A percentile compares a stretch with the other conserved stretches of the same genome.
These are phyloP conservation scores for Eimeria sp. DNA, from an alignment of 169 alveolate species.

Conservation along the genomic window DNA sequence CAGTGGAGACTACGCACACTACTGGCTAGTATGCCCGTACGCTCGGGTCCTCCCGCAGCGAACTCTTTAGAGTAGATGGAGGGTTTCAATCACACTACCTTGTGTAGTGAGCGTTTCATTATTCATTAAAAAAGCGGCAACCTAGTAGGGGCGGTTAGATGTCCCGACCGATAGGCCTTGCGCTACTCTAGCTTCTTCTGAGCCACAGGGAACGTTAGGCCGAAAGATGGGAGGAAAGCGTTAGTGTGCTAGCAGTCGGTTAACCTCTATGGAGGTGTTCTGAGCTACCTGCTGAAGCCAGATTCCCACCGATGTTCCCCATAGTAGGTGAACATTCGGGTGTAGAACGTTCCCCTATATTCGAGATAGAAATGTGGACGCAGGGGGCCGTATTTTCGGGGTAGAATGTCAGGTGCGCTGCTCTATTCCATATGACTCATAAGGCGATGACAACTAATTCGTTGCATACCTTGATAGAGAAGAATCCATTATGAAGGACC, in stretches of 20 bases:
- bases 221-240: no score
- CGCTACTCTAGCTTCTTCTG: no score
- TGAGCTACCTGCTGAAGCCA: no score
- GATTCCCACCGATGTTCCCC: no score
- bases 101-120: background rate
- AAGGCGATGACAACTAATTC: background rate
- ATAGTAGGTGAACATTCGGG: no score
- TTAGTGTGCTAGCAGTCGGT: no score
- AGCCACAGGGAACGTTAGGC: no score
- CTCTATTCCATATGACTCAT: background rate
- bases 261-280: no score
- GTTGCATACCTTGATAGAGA: background rate
- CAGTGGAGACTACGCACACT: background rate
- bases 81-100: background rate
- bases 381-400: background rate
- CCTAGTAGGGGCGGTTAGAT: no score
- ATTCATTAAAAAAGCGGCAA: no score
- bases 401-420: slow-evolving; percentile 1
- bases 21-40: background rate
- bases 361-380: background rate
- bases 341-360: background rate
- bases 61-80: background rate
- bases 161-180: no score
- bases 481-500: background rate
- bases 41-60: background rate